A percentile compares a stretch with the other conserved stretches of the same genome.
Conservation (phyloP, 306 rosid species). For the Pyrus communis region DNA sequence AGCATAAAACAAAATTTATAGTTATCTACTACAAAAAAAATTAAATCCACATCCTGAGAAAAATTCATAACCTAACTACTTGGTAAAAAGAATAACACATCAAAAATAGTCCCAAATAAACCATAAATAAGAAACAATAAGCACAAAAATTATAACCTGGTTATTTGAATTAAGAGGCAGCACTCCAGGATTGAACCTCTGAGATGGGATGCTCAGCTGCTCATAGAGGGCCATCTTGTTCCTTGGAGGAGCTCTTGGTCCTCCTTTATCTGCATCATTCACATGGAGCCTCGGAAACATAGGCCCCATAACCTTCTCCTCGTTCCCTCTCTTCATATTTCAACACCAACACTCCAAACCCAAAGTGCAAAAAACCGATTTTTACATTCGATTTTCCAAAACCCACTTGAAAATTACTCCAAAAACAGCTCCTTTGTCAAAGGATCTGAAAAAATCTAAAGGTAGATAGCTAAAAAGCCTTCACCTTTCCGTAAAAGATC, state of each 20-base stretch:
- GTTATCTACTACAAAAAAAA: not conserved
- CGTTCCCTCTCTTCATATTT: slow-evolving; percentile 68
- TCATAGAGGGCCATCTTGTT: slow-evolving; percentile 99
- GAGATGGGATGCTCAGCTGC: slow-evolving; percentile 84
- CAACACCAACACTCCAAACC: slow-evolving; percentile 8
- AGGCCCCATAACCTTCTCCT: slow-evolving; percentile 73
- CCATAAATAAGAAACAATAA: not conserved
- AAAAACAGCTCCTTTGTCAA: not conserved
- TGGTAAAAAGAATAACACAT: not conserved
- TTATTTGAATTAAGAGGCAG: slow-evolving; percentile 34
- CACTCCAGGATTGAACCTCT: slow-evolving; percentile 40
- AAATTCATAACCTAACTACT: not conserved
- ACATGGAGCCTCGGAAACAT: slow-evolving; percentile 95
- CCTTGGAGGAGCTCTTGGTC: slow-evolving; percentile 99
- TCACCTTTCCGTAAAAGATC: not conserved
- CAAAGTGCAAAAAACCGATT: not conserved
- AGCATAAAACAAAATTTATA: not conserved
- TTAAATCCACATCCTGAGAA: not conserved
- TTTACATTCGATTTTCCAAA: slow-evolving; percentile 9
- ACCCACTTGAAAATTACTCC: slow-evolving; percentile 10
- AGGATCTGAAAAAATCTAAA: not conserved
- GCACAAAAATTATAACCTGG: slow-evolving; percentile 49
- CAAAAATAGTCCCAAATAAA: not conserved
- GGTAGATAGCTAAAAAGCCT: not conserved
- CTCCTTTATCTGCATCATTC: slow-evolving; percentile 87